Evolutionary conservation across 768 basidiomycete species (phyloP).

Genomic region (Hericium rajendrae): DNA sequence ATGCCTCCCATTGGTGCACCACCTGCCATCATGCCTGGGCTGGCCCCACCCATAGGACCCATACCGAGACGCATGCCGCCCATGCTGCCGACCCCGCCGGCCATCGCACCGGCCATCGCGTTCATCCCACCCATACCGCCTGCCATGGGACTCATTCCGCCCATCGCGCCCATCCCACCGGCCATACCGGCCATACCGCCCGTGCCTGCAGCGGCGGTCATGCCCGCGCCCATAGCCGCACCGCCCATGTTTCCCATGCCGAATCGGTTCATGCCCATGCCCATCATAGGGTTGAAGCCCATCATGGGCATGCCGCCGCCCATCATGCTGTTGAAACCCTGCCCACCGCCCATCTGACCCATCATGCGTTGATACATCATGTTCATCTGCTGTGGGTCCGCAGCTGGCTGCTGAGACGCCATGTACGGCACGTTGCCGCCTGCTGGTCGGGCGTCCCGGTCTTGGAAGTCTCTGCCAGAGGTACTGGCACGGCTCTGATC

Average conservation of each 20-base stretch:
- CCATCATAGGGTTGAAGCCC: constrained; percentile 17
- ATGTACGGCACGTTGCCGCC: constrained; percentile 29
- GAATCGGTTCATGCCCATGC: constrained; percentile 26
- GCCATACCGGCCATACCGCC: constrained; percentile 20
- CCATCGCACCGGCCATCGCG: constrained; percentile 19
- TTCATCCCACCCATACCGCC: constrained; percentile 30
- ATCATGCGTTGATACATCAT: constrained; percentile 91
- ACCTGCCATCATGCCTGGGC: constrained; percentile 29
- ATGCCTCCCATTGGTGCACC: constrained; percentile 16
- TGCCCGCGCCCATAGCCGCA: constrained; percentile 47
- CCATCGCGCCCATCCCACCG: constrained; percentile 1
- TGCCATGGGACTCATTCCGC: constrained; percentile 19
- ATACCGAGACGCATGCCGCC: constrained; percentile 20
- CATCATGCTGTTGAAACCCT: constrained; percentile 25
- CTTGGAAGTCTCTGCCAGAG: constrained; percentile 13
- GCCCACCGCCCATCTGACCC: constrained; percentile 55
- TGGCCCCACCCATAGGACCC: constrained; percentile 29
- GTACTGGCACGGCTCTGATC: constrained; percentile 39
- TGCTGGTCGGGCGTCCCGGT: constrained; percentile 18
- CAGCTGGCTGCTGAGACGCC: constrained; percentile 22
- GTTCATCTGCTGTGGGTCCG: constrained; percentile 17
- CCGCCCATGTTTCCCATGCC: constrained; percentile 28
- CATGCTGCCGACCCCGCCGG: constrained; percentile 6
- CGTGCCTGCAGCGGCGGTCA: constrained; percentile 24
- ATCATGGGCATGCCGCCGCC: constrained; percentile 26